Evolutionary conservation across 2,329 filamentous ascomycete species (phyloP).

Genomic region (Penicillium sp.): DNA sequence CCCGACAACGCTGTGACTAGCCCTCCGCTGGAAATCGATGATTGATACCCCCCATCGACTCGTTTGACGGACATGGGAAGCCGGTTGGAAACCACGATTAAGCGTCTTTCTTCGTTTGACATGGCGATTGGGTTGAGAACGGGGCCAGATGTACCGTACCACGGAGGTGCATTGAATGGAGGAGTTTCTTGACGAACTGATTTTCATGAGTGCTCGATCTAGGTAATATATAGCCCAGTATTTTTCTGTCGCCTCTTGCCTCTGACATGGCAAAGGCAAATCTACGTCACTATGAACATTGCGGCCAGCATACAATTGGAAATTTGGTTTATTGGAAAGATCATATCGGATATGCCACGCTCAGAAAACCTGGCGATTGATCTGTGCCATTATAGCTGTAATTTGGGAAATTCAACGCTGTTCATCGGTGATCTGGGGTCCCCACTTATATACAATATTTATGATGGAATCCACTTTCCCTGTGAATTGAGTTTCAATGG

Average conservation of each 20-base stretch:
- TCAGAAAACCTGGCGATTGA: too few relatives aligned
- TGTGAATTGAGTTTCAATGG: not conserved
- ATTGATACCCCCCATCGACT: constrained; percentile 75
- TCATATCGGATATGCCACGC: too few relatives aligned
- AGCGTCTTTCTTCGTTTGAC: constrained; percentile 25
- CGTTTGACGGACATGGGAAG: constrained; percentile 90
- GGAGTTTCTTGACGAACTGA: not conserved
- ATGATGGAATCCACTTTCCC: not conserved
- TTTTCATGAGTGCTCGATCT: not conserved
- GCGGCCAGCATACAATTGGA: not conserved
- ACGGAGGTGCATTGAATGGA: not conserved
- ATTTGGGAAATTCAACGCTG: too few relatives aligned
- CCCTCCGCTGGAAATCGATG: constrained; percentile 87
- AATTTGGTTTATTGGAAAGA: too few relatives aligned
- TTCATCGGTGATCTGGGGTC: too few relatives aligned
- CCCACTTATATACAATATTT: too few relatives aligned
- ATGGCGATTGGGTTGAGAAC: not conserved
- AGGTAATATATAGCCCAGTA: not conserved
- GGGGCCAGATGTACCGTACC: not conserved
- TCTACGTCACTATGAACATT: constrained; percentile 20
- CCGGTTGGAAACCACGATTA: constrained; percentile 81
- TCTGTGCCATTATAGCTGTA: not conserved
- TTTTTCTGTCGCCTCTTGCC: constrained; percentile 9
- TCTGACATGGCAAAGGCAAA: constrained; percentile 10
- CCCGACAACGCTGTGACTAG: constrained; percentile 87